Base-by-base conservation (phyloP, 805 yeast species). In the Candida corydali region DNA sequence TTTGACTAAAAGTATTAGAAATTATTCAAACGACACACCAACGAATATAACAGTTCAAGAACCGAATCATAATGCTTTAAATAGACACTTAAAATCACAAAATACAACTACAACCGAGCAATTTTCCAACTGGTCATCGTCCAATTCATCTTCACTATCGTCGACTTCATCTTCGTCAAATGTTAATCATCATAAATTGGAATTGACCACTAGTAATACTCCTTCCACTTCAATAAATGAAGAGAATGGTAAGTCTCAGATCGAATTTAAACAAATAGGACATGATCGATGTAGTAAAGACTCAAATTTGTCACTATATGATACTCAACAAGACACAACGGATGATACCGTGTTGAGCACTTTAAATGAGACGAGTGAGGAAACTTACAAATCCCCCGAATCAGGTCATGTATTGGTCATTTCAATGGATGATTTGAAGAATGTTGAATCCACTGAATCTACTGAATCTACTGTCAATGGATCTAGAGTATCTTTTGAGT, bases 1-100 rank as follows among this genome's bases (percentile, higher is more conserved):
- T 29, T 36, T 45, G 27, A 42, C 43, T 7, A 41, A 44, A 25
- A 31, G 36, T 17, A 32, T 46, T n/a, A 26, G 51, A 35, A 32
- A 38, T 8, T 38, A n/a, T 19, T 37, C 26, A 17, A 39, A 29
- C 8, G 48, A 46, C 30, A 38, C 40, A 22, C 39, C 49, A 10
- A 42, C 45, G 5, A 49, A 47, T 32, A 46, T 39, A 4, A 22
- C 11, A 7, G 10, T 34, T 12, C 17, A 29, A 26, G 25, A 25
- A 12, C 23, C 23, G 12, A 11, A 17, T 8, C 27, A 33, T 20
- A 9, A 12, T 10, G 33, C 23, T 9, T 29, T 14, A 22, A 17
- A 39, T 17, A 20, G 10, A 35, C 11, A 19, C 22, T 29, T 12
- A 34, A 39, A 26, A 34, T 31, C 37, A 5, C 39, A 39, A 28